Percentiles rank a stretch among this genome's conserved stretches.
phyloP scores from a whole-genome alignment of 306 rosid genomes.

The Cucumis sativus region Cucumber_9930_V3 NC_026656.2:23660501-23661000 shows the following conservation, averaged over 20 bases:
- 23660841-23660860: slow-evolving; percentile 90
- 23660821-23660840: slow-evolving; percentile 98
- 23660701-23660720: no score
- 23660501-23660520: slow-evolving; percentile 26
- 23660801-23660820: slow-evolving; percentile 71
- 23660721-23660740: not conserved
- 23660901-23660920: slow-evolving; percentile 80
- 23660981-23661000: slow-evolving; percentile 87
- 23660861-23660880: slow-evolving; percentile 90
- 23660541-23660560: slow-evolving; percentile 90
- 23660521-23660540: slow-evolving; percentile 70
- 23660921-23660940: slow-evolving; percentile 73
- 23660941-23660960: slow-evolving; percentile 96
- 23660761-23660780: slow-evolving; percentile 86
- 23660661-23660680: not conserved
- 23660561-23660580: slow-evolving; percentile 96
- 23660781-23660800: slow-evolving; percentile 80
- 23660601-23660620: slow-evolving; percentile 89
- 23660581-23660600: slow-evolving; percentile 79
- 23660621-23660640: slow-evolving; percentile 92
- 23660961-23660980: slow-evolving; percentile 76
- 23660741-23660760: slow-evolving; percentile 49
- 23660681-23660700: not conserved
- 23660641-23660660: slow-evolving; percentile 83
- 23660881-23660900: slow-evolving; percentile 80